Evolutionary conservation across 345 rosid species (phyloP).

Genomic region (Fremontodendron californicum): DNA sequence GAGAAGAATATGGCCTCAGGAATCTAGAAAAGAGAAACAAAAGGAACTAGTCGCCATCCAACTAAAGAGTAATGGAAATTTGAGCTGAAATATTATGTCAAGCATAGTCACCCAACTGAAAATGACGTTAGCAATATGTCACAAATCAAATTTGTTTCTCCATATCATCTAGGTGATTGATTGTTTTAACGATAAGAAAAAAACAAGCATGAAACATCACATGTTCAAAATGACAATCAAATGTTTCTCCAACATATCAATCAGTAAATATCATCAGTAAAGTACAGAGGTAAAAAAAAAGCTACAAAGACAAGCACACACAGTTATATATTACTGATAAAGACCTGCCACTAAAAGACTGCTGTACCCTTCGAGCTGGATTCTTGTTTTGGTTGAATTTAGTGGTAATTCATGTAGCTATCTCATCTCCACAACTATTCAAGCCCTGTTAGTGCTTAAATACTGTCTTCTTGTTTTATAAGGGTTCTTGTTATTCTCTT

Average conservation of each 20-base stretch:
- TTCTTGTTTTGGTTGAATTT: conserved; percentile 1
- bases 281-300: not conserved
- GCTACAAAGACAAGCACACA: not conserved
- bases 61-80: conserved; percentile 18
- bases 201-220: conserved; percentile 6
- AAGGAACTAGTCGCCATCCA: conserved; percentile 46
- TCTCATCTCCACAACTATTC: not conserved
- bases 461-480: not conserved
- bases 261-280: not conserved
- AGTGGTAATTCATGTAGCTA: not conserved
- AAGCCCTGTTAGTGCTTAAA: not conserved
- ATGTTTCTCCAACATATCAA: not conserved
- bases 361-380: not conserved
- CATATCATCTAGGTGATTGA: not conserved
- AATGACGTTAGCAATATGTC: conserved; percentile 45
- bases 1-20: conserved; percentile 44
- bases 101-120: conserved; percentile 11
- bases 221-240: not conserved
- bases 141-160: conserved; percentile 11
- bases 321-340: not conserved
- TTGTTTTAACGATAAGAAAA: conserved; percentile 4
- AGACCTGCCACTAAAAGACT: not conserved
- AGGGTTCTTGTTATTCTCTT: not conserved
- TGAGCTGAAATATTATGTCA: conserved; percentile 15
- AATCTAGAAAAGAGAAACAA: conserved; percentile 42